Base-by-base conservation (phyloP, 129 eudicot genomes). In the Flaveria trinervia region DNA sequence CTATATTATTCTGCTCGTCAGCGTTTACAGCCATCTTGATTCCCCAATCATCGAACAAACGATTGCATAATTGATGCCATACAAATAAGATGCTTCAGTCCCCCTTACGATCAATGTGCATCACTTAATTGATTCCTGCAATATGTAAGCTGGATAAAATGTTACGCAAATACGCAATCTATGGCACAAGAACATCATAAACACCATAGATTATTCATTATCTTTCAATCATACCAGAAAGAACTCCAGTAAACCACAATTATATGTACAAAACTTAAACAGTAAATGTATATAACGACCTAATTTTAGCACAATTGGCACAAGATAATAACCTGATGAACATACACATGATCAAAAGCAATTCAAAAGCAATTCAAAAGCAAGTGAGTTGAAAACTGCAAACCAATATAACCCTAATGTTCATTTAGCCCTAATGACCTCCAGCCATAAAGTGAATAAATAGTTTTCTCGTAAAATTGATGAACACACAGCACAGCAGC, bases 21-120 rank as follows among this genome's bases (percentile, higher is more conserved):
- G 85, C 75, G 51, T 83, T 80, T 74, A 73, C 82, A 72, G 83
- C 89, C 91, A 86, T 86, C 49, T 44, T 74, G 57, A 39, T 51
- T 54, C 33, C 49, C 66, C 28, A 52, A 70, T 76, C 70, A 12
- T 66, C 28, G 72, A 73, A 55, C 61, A 54, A 65, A 77, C 45
- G 36, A 55, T 80, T 51, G 72, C 61, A 71, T 71, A 68, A 45
- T 44, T 68, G 65, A 14, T 17, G 36, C 52, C 68, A 68, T 56
- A 65, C 70, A 45, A 48, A 20, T 15, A 7, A 18, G 68, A 77
- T 26, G 62, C 52, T 80, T 78, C 70, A 73, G 48, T 54, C 44
- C 43, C 79, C 83, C 57, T 72, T 56, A 72, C 49, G 36, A 70
- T 25, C 54, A 5, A 22, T 57, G 23, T 60, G 36, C 76, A 78